phyloP scores from a whole-genome alignment of 73 alveolate genomes.

The Symbiodinium pilosum region DNA sequence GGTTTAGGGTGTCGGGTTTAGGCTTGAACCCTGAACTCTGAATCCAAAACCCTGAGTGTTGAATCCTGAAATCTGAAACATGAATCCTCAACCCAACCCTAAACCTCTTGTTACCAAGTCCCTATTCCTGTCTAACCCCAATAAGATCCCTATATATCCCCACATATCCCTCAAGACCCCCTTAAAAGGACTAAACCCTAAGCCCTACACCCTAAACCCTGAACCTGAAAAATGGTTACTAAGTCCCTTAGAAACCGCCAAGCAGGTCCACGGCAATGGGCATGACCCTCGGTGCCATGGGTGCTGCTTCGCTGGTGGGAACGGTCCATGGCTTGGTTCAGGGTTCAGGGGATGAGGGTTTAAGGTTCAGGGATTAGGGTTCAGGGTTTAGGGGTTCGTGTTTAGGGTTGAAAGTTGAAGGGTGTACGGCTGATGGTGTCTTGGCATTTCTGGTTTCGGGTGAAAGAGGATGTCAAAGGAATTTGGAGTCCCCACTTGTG shows the following conservation, averaged over 20 bases:
- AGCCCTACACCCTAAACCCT: not conserved
- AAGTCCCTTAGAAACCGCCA: not conserved
- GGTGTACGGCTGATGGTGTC: not conserved
- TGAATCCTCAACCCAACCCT: too few relatives aligned
- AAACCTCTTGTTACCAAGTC: too few relatives aligned
- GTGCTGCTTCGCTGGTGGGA: not conserved
- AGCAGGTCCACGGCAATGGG: slow-evolving; percentile 5
- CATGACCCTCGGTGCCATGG: slow-evolving; percentile 3
- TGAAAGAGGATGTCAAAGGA: too few relatives aligned
- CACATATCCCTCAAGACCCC: too few relatives aligned
- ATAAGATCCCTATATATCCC: too few relatives aligned
- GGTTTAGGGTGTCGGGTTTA: too few relatives aligned
- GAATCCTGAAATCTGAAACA: too few relatives aligned
- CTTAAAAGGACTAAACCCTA: not conserved
- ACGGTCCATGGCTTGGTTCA: not conserved
- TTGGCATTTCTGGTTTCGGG: too few relatives aligned
- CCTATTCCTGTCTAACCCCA: too few relatives aligned
- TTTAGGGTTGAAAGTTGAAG: not conserved
- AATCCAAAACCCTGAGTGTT: too few relatives aligned
- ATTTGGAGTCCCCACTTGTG: too few relatives aligned
- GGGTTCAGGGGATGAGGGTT: not conserved
- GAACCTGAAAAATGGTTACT: not conserved
- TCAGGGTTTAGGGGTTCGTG: not conserved
- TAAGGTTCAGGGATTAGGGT: not conserved
- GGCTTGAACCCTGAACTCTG: too few relatives aligned